These are phyloP conservation scores for Pythium angustatum DNA, from an alignment of 352 stramenopile species.

Conservation along the genomic window DNA sequence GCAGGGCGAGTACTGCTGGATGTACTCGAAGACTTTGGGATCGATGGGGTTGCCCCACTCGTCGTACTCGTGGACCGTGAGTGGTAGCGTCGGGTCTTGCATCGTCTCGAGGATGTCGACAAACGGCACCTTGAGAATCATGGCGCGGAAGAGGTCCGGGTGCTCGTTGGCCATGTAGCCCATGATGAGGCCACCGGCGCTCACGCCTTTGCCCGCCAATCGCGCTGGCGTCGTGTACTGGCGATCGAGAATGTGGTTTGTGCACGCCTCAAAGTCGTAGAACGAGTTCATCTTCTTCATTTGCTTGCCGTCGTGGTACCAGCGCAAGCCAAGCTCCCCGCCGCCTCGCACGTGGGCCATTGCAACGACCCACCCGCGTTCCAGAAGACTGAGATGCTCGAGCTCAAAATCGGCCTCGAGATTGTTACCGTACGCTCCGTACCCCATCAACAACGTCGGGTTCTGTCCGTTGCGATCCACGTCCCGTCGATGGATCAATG, in stretches of 20 bases:
- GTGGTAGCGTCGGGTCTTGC: constrained; percentile 76
- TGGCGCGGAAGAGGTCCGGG: constrained; percentile 66
- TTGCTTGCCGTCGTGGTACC: constrained; percentile 83
- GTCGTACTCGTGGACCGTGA: constrained; percentile 92
- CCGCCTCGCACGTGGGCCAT: constrained; percentile 90
- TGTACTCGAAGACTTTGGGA: constrained; percentile 55
- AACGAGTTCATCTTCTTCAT: constrained; percentile 87
- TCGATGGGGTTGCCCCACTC: constrained; percentile 87
- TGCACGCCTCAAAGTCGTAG: constrained; percentile 78
- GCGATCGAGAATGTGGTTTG: constrained; percentile 56
- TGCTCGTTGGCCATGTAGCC: constrained; percentile 85
- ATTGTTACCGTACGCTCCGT: constrained; percentile 89
- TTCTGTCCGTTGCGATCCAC: constrained; percentile 56
- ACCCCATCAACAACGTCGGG: constrained; percentile 85
- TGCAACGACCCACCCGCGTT: constrained; percentile 88
- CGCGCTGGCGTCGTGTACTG: constrained; percentile 61
- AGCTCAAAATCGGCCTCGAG: constrained; percentile 87
- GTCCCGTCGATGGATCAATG: constrained; percentile 71
- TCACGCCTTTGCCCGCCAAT: constrained; percentile 79
- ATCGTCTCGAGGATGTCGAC: constrained; percentile 89
- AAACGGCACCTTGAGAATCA: constrained; percentile 90
- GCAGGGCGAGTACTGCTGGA: constrained; percentile 79
- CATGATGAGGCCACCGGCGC: constrained; percentile 87
- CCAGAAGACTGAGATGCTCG: constrained; percentile 79
- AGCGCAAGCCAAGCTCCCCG: constrained; percentile 82